Evolutionary conservation across 306 rosid species (phyloP), one percentile per base, ranked within the genome.

Genomic region (Lablab purpureus): DNA sequence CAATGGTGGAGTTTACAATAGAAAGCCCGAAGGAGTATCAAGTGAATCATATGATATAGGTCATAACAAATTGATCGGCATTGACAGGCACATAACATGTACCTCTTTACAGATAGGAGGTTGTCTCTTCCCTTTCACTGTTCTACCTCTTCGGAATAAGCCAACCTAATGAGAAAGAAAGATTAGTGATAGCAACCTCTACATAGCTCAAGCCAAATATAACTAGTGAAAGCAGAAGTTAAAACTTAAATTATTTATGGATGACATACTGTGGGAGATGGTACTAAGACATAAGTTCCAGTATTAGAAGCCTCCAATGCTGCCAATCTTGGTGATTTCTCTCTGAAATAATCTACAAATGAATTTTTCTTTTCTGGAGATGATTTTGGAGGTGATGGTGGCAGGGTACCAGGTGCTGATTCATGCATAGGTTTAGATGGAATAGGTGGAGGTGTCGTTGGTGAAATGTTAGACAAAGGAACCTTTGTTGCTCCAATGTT

Each of bases 21-120:
- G 65, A 32, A 65, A 64, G 34, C 62, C 30, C 22, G 34, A 58
- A 14, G 49, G 15, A 12, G 2, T 51, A 55, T 52, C 46, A 55
- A 54, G 75, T 58, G 77, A 81, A 36, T 81, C 41, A 56, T 46
- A 66, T 54, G 51, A 80, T 51, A 34, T 40, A 60, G 32, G 28
- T 34, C 67, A 78, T 67, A 43, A 45, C 65, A 63, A 74, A 64
- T 49, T 47, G 63, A 71, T 75, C 54, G 64, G 40, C 67, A 52
- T 50, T 72, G 69, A 59, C 74, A 64, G 75, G 82, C 55, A 66
- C 41, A 75, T 43, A 58, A 81, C 14, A 63, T 11, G 47, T 89
- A 95, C 99, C 99, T 95, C 97, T 77, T 89, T 85, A 83, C 92
- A 91, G 79, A 84, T 83, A 4, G 99, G 99, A 80, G 99, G 92